These are phyloP conservation scores for Nakaseomyces delphensis DNA, from an alignment of 1,139 yeast genomes.

Conservation along the genomic window DNA sequence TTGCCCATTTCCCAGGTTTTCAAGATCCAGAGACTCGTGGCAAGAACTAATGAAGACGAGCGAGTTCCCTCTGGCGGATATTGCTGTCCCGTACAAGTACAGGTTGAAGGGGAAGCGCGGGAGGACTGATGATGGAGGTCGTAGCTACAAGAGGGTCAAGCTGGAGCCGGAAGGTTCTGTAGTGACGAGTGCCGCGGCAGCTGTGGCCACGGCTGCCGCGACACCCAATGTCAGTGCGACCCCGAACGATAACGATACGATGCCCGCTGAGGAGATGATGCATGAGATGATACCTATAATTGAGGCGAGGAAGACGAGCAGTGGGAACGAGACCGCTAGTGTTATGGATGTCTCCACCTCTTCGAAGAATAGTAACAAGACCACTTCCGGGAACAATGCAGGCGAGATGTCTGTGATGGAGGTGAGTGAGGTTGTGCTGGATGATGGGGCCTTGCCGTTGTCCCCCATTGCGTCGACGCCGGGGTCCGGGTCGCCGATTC, in stretches of 20 bases:
- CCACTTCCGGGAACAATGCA: not conserved
- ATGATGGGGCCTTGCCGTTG: slow-evolving; percentile 24
- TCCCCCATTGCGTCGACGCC: slow-evolving; percentile 27
- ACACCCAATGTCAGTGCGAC: not conserved
- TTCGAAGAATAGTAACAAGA: not conserved
- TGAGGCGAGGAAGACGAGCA: too few relatives aligned
- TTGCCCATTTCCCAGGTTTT: too few relatives aligned
- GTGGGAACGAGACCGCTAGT: not conserved
- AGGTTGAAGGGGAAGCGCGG: slow-evolving; percentile 6
- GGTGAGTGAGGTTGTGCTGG: not conserved
- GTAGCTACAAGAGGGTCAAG: slow-evolving; percentile 5
- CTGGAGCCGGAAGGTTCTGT: not conserved
- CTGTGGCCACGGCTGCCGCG: not conserved
- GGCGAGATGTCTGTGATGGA: not conserved
- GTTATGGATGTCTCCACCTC: not conserved
- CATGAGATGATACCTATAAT: slow-evolving; percentile 1
- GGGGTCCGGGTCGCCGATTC: slow-evolving; percentile 14
- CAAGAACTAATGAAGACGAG: not conserved
- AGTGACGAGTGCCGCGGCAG: not conserved
- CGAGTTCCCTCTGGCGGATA: slow-evolving; percentile 11
- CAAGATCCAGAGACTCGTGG: too few relatives aligned
- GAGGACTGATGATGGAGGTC: not conserved
- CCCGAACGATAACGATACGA: not conserved
- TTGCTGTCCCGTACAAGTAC: slow-evolving; percentile 12
- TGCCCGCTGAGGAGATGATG: not conserved